Conservation (phyloP, 108 stramenopile species). For the Nitzschia sp. region DNA sequence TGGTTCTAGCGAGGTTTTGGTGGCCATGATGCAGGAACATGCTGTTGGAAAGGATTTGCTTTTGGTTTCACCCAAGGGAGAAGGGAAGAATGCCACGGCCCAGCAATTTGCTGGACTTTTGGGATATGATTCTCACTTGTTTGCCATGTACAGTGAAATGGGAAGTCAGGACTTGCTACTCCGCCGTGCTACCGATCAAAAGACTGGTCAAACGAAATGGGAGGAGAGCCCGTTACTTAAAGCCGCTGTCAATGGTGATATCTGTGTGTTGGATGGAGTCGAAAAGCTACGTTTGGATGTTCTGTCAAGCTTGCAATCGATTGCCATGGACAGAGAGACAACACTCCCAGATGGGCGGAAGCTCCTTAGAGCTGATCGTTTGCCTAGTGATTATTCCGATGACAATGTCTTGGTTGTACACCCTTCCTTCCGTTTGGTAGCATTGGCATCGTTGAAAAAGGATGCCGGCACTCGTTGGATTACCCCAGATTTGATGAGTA, state of each 20-base stretch:
- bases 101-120: conserved; percentile 39
- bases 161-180: conserved; percentile 74
- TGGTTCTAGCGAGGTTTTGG: conserved; percentile 35
- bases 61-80: conserved; percentile 69
- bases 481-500: conserved; percentile 23
- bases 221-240: conserved; percentile 63
- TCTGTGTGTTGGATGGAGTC: conserved; percentile 75
- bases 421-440: conserved; percentile 41
- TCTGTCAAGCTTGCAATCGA: conserved; percentile 53
- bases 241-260: conserved; percentile 62
- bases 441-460: conserved; percentile 19
- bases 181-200: conserved; percentile 59
- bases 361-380: conserved; percentile 14
- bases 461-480: conserved; percentile 28
- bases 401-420: conserved; percentile 45
- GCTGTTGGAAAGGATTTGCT: conserved; percentile 53
- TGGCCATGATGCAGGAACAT: conserved; percentile 55
- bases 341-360: conserved; percentile 66
- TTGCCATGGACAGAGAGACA: conserved; percentile 50
- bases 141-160: conserved; percentile 74
- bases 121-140: conserved; percentile 54
- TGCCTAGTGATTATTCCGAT: conserved; percentile 14
- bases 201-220: conserved; percentile 77
- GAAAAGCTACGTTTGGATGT: conserved; percentile 72
- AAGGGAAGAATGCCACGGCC: conserved; percentile 67